Percentiles rank a stretch among this genome's conserved stretches.
Conservation (phyloP, 2,329 filamentous ascomycete genomes). For the Conoideocrella luteorostrata region DNA sequence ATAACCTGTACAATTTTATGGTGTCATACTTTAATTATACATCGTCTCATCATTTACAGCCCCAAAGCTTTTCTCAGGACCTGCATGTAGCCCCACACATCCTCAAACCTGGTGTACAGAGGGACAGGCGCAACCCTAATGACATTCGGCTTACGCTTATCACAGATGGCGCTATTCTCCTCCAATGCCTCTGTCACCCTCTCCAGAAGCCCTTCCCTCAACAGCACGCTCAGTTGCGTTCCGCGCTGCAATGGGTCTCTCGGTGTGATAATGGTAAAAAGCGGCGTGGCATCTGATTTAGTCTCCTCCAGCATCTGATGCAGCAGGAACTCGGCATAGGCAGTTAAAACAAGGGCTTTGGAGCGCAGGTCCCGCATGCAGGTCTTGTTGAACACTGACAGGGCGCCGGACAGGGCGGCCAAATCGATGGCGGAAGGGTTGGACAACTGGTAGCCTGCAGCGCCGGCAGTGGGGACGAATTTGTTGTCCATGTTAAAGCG, state of each 20-base stretch:
- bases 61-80: conserved; percentile 28
- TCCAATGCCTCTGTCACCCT: conserved; percentile 57
- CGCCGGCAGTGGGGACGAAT: conserved; percentile 72
- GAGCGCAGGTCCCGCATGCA: conserved; percentile 60
- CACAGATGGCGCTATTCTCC: conserved; percentile 65
- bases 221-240: conserved; percentile 69
- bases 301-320: conserved; percentile 31
- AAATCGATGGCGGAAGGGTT: conserved; percentile 77
- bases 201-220: conserved; percentile 66
- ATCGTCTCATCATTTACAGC: conserved; percentile 10
- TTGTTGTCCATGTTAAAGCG: conserved; percentile 79
- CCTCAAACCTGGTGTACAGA: conserved; percentile 73
- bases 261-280: conserved; percentile 64
- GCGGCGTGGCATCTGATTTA: conserved; percentile 21
- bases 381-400: conserved; percentile 69
- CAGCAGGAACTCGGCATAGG: conserved; percentile 67
- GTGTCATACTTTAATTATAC: too few species aligned
- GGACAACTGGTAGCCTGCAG: conserved; percentile 75
- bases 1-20: too few species aligned
- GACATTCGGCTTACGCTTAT: conserved; percentile 81
- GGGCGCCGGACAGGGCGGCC: conserved; percentile 63
- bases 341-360: conserved; percentile 68
- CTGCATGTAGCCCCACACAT: conserved; percentile 52
- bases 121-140: conserved; percentile 78
- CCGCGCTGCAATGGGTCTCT: conserved; percentile 61